Evolutionary conservation across 805 yeast species (phyloP).

Genomic region (Schwanniomyces pseudopolymorphus): DNA sequence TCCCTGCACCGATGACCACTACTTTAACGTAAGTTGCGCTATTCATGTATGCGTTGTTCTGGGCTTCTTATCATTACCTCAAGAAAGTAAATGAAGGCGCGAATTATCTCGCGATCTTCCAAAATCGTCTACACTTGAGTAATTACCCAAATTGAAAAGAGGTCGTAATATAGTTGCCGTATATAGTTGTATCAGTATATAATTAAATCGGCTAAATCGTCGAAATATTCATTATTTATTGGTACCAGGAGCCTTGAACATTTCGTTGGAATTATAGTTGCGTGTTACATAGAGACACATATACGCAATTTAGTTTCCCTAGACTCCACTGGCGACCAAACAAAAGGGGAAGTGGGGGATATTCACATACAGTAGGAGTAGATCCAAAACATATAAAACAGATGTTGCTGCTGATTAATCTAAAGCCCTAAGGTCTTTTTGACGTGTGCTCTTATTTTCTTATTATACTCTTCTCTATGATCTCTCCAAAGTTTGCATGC

Average conservation of each 20-base stretch:
- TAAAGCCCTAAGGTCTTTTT: slow-evolving; percentile 68
- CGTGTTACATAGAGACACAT: background rate
- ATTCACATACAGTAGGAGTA: background rate
- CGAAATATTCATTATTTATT: background rate
- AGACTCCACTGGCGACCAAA: background rate
- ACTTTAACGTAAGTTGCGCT: slow-evolving; percentile 28
- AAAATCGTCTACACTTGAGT: background rate
- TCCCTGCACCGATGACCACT: slow-evolving; percentile 75
- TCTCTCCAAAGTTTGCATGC: slow-evolving; percentile 91
- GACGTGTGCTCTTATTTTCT: slow-evolving; percentile 66
- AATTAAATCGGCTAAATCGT: background rate
- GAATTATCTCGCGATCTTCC: background rate
- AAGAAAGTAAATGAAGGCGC: background rate
- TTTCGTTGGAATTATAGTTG: background rate
- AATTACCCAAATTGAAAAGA: too few species aligned
- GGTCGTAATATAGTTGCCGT: background rate
- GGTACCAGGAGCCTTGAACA: background rate
- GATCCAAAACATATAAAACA: background rate
- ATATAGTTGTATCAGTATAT: background rate
- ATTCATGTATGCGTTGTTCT: background rate
- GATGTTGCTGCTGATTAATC: too few species aligned
- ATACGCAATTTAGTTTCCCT: background rate
- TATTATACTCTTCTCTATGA: slow-evolving; percentile 64
- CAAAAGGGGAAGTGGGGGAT: background rate
- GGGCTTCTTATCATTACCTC: background rate